Evolutionary conservation across 768 basidiomycete species (phyloP), one percentile per base, ranked within the genome.

Genomic region (Amanita muscaria): DNA sequence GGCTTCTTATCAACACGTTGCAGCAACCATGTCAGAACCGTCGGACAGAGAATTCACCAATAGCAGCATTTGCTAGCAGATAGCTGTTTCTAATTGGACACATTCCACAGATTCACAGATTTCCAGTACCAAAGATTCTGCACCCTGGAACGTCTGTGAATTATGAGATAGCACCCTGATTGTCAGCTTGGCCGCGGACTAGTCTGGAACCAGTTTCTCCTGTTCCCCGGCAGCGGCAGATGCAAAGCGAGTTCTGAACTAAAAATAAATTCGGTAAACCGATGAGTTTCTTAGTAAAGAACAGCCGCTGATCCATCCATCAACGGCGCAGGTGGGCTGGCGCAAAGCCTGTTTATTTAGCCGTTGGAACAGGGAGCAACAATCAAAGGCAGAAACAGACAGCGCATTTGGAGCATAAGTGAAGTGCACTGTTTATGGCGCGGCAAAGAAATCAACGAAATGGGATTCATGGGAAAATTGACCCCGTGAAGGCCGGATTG

Each of bases 401-500:
- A 22, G 19, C 37, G 11, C 8, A 18, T n/a, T n/a, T n/a, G n/a
- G n/a, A n/a, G n/a, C n/a, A n/a, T n/a, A n/a, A n/a, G n/a, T n/a
- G n/a, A n/a, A n/a, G n/a, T n/a, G n/a, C n/a, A n/a, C n/a, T n/a
- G n/a, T n/a, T n/a, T n/a, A n/a, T n/a, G n/a, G n/a, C n/a, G n/a
- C n/a, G n/a, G n/a, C n/a, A n/a, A n/a, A n/a, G n/a, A n/a, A n/a
- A n/a, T n/a, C n/a, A n/a, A n/a, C n/a, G n/a, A n/a, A n/a, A n/a
- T n/a, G n/a, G n/a, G n/a, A n/a, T n/a, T n/a, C 7, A 21, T 9
- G n/a, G 25, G 23, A 22, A 19, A 24, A 29, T 42, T 21, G 23
- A 32, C 33, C 35, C 44, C 44, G 44, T 37, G 44, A 46, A 46
- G 44, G 36, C 44, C 44, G 44, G 44, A 37, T 19, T 6, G 43